phyloP scores from a whole-genome alignment of 2,329 filamentous ascomycete genomes.

The Calonectria fujianensis region DNA sequence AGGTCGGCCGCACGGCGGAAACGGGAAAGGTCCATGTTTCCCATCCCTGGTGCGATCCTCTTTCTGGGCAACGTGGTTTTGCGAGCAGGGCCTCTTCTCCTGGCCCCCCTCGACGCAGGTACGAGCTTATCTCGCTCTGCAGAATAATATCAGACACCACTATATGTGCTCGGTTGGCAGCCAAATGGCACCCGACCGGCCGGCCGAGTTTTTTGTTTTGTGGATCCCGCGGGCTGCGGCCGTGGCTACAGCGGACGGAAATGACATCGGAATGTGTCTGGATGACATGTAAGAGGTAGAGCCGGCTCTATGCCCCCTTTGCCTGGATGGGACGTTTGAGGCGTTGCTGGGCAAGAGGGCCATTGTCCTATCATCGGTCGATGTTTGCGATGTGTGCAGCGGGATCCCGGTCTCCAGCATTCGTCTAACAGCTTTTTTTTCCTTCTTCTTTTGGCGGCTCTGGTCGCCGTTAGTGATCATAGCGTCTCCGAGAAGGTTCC shows the following conservation, averaged over 20 bases:
- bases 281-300: conserved; percentile 14
- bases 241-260: conserved; percentile 10
- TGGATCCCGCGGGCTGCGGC: conserved; percentile 4
- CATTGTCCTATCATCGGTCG: neutral
- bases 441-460: conserved; percentile 29
- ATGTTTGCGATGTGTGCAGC: neutral
- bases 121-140: conserved; percentile 23
- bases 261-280: conserved; percentile 2
- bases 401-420: conserved; percentile 18
- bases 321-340: neutral
- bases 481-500: conserved; percentile 16
- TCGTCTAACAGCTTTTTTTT: conserved; percentile 21
- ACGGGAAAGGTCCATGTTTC: conserved; percentile 40
- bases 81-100: conserved; percentile 17
- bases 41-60: conserved; percentile 33
- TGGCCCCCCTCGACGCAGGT: conserved; percentile 13
- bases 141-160: conserved; percentile 16
- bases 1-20: conserved; percentile 41
- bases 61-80: conserved; percentile 28
- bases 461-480: conserved; percentile 37
- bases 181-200: conserved; percentile 22
- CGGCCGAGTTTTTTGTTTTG: conserved; percentile 10
- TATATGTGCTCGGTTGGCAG: conserved; percentile 10
- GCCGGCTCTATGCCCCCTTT: conserved; percentile 19
- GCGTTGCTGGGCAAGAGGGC: neutral